A percentile compares a stretch with the other conserved stretches of the same genome.
phyloP scores from a whole-genome alignment of 768 basidiomycete species.

The Epithele typhae region DNA sequence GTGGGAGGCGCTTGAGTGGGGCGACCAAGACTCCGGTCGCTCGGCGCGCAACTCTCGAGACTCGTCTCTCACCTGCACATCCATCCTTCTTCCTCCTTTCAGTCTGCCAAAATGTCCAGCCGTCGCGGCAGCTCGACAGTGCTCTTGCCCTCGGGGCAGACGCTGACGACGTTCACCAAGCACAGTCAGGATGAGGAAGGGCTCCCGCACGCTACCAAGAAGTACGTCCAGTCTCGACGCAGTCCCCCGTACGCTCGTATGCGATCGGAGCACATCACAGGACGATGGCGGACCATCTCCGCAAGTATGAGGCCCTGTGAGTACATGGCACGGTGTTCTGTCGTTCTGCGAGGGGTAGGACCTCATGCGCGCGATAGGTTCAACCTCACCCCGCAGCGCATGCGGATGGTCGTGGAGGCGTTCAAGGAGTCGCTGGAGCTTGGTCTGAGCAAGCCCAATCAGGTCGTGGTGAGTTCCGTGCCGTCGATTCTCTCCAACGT shows the following conservation, averaged over 20 bases:
- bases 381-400: constrained; percentile 82
- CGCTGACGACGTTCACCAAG: constrained; percentile 71
- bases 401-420: constrained; percentile 96
- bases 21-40: too few species aligned
- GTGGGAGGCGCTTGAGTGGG: too few species aligned
- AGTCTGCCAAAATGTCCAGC: constrained; percentile 7
- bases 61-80: too few species aligned
- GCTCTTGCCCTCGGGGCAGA: constrained; percentile 68
- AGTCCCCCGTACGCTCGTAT: constrained; percentile 10
- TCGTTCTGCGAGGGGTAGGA: too few species aligned
- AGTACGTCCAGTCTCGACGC: constrained; percentile 40
- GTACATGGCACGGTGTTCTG: too few species aligned
- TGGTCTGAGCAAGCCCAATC: constrained; percentile 76
- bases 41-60: too few species aligned
- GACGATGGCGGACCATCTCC: constrained; percentile 91
- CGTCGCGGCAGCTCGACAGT: constrained; percentile 78
- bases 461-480: constrained; percentile 73
- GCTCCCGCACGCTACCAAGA: constrained; percentile 93
- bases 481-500: background rate
- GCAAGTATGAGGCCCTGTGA: constrained; percentile 84
- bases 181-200: constrained; percentile 77
- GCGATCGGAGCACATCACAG: constrained; percentile 34
- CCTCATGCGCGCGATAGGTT: too few species aligned
- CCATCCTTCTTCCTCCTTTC: background rate
- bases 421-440: constrained; percentile 89